A percentile compares a stretch with the other conserved stretches of the same genome.
Conservation (phyloP, 495 filamentous ascomycete species). For the Neurospora terricola region DNA sequence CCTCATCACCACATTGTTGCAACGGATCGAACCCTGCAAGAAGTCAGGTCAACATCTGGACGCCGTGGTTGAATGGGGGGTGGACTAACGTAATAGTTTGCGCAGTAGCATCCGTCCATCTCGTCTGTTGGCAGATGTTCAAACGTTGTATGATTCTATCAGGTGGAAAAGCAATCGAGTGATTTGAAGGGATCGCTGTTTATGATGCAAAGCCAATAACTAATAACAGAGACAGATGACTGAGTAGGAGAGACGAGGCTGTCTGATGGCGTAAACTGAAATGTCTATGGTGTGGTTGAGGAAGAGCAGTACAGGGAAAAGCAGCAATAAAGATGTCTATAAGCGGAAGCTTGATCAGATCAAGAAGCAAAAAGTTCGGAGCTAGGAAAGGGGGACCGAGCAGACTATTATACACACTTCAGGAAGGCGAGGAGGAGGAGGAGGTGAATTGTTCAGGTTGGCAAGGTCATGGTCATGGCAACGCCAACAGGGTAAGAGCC, state of each 20-base stretch:
- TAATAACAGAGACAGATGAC: background rate
- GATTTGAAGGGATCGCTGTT: background rate
- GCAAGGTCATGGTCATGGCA: background rate
- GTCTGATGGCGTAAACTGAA: background rate
- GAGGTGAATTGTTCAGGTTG: background rate
- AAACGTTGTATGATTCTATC: background rate
- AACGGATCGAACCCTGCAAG: slow-evolving; percentile 30
- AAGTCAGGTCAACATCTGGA: slow-evolving; percentile 3
- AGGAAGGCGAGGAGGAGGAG: background rate
- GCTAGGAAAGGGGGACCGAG: background rate
- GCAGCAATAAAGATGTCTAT: background rate
- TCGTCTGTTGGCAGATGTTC: background rate
- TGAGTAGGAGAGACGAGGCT: background rate
- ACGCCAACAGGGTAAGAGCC: background rate
- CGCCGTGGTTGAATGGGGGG: background rate
- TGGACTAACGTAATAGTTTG: slow-evolving; percentile 42
- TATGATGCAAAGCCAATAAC: background rate
- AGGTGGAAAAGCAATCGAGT: background rate
- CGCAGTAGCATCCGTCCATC: slow-evolving; percentile 35
- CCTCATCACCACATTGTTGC: slow-evolving; percentile 33
- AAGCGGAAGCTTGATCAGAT: background rate
- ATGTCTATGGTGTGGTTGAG: background rate
- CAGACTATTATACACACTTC: background rate
- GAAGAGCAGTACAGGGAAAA: background rate
- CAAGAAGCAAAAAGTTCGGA: background rate